Conservation (phyloP, 805 yeast genomes). For the Debaryomyces maramus region DNA sequence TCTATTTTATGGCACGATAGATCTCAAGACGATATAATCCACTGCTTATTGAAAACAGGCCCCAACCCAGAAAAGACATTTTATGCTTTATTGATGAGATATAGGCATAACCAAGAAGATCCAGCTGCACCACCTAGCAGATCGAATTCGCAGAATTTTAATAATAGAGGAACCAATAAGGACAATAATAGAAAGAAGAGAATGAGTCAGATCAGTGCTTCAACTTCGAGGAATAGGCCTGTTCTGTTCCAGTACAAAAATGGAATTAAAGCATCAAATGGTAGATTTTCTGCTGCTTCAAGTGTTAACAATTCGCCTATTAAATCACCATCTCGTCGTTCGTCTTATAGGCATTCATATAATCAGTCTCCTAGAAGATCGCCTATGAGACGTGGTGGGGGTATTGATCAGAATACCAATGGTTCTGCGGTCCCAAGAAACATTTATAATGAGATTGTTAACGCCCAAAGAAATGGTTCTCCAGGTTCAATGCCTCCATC, state of each 20-base stretch:
- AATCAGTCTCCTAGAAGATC: constrained; percentile 22
- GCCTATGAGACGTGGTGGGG: constrained; percentile 15
- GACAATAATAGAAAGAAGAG: constrained; percentile 28
- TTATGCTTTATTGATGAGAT: constrained; percentile 45
- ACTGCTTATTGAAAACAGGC: constrained; percentile 37
- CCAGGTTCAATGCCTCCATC: constrained; percentile 38
- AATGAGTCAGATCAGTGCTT: constrained; percentile 33
- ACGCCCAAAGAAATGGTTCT: constrained; percentile 29
- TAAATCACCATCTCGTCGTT: constrained; percentile 20
- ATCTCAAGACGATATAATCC: constrained; percentile 39
- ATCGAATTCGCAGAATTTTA: constrained; percentile 14
- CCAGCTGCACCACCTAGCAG: constrained; percentile 9
- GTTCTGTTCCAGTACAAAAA: constrained; percentile 42
- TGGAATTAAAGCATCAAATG: constrained; percentile 24
- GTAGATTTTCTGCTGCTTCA: constrained; percentile 29
- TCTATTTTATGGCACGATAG: constrained; percentile 61
- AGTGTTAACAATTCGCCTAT: constrained; percentile 35
- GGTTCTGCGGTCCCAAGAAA: constrained; percentile 41
- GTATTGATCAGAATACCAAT: constrained; percentile 9
- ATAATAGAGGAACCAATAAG: constrained; percentile 15
- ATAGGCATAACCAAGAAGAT: constrained; percentile 42
- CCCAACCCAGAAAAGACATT: constrained; percentile 47
- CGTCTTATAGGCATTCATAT: constrained; percentile 22
- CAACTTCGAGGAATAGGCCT: constrained; percentile 35
- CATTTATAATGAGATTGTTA: constrained; percentile 43